Evolutionary conservation across 2,329 filamentous ascomycete species (phyloP), one percentile per base, ranked within the genome.

Genomic region (Sarocladiaceae sp.): DNA sequence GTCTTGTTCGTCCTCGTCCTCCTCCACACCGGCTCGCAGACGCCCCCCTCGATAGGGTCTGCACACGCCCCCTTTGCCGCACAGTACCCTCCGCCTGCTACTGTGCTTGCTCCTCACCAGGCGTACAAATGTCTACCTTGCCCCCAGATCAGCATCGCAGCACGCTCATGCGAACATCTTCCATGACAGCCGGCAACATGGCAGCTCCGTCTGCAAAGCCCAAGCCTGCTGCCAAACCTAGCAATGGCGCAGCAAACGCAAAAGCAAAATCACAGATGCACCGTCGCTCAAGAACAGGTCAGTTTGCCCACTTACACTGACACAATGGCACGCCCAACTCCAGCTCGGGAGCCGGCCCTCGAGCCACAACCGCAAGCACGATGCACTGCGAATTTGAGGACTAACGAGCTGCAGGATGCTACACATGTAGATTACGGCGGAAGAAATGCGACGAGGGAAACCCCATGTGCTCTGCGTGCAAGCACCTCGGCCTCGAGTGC

Each of bases 281-380:
- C 67, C 83, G 89, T 64, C 81, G 91, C 60, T 96, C 91, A 66
- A 82, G 91, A 69, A 94, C 89, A 80, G 90, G 90, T 95, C 77
- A 60, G 84, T 78, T 23, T 23, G 37, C 19, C 37, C 37, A 41
- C 37, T 41, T 27, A 41, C 29, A 41, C n/a, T n/a, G n/a, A n/a
- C n/a, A n/a, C n/a, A n/a, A n/a, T n/a, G n/a, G n/a, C n/a, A n/a
- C 33, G 20, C 37, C 18, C 29, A 33, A 24, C 23, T 24, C 31
- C 35, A 37, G 35, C 50, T 51, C 41, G 51, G 66, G 65, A 54
- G 67, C 59, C n/a, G n/a, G n/a, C n/a, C n/a, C n/a, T n/a, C n/a
- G n/a, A n/a, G n/a, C n/a, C n/a, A n/a, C n/a, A n/a, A n/a, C n/a
- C n/a, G n/a, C n/a, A n/a, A n/a, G n/a, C n/a, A n/a, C n/a, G n/a